phyloP scores from a whole-genome alignment of 495 filamentous ascomycete species.

The Tuber microsphaerosporum region DNA sequence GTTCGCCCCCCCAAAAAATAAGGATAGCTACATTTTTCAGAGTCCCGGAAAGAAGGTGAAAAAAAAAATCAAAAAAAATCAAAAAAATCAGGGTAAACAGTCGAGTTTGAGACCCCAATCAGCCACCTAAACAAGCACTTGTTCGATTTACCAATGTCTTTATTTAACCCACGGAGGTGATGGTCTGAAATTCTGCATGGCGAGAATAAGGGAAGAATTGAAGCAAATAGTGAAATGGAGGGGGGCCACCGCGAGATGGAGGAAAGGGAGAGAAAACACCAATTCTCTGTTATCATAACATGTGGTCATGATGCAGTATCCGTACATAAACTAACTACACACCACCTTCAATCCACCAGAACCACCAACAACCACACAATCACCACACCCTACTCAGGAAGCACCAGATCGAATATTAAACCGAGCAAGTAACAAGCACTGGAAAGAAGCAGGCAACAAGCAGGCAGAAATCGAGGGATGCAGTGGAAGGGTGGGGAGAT shows the following conservation, averaged over 20 bases:
- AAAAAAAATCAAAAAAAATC: conserved; percentile 22
- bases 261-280: neutral
- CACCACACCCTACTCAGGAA: conserved; percentile 28
- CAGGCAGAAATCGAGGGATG: conserved; percentile 37
- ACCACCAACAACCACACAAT: conserved; percentile 17
- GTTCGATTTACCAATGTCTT: conserved; percentile 20
- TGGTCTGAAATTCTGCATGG: neutral
- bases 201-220: neutral
- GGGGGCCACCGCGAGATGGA: neutral
- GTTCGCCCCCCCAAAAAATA: conserved; percentile 6
- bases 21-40: conserved; percentile 16
- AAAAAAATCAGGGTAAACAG: conserved; percentile 20
- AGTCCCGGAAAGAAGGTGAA: conserved; percentile 16
- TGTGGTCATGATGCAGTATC: conserved; percentile 14
- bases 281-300: neutral
- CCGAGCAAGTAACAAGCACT: conserved; percentile 28
- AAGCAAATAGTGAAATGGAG: neutral
- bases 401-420: conserved; percentile 29
- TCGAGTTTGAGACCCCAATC: conserved; percentile 19
- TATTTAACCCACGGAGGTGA: neutral
- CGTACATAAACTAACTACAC: conserved; percentile 26
- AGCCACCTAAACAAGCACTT: conserved; percentile 6
- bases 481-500: conserved; percentile 32
- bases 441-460: conserved; percentile 34
- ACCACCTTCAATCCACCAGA: conserved; percentile 18